phyloP scores from a whole-genome alignment of 106 monocot species.

The Xerophyta viscosa region DNA sequence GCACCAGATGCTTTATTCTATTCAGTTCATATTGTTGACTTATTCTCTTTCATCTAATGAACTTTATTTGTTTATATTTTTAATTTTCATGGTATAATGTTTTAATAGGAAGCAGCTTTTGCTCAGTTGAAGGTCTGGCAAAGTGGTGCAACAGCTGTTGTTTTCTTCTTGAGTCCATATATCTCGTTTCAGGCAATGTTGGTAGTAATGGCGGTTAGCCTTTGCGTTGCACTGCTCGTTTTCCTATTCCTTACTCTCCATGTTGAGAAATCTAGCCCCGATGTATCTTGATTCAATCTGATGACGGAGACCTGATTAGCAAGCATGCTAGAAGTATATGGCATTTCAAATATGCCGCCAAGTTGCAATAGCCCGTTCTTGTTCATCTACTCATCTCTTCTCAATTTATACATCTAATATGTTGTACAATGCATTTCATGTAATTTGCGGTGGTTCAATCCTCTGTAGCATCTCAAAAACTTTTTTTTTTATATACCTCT shows the following conservation, averaged over 20 bases:
- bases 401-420: no score
- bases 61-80: neutral
- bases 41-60: no score
- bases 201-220: constrained; percentile 29
- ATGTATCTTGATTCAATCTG: neutral
- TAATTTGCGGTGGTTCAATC: no score
- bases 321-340: neutral
- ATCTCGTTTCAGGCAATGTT: constrained; percentile 64
- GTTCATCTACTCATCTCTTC: no score
- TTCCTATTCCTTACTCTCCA: constrained; percentile 49
- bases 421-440: no score
- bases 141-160: constrained; percentile 53
- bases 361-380: no score
- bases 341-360: neutral
- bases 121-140: constrained; percentile 95
- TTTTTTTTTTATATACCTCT: no score
- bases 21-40: no score
- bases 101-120: constrained; percentile 78
- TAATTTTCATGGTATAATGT: no score
- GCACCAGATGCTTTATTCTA: no score
- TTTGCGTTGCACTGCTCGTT: constrained; percentile 26
- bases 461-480: no score
- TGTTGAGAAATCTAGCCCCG: constrained; percentile 18
- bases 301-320: no score
- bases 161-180: constrained; percentile 83